These are phyloP conservation scores for Ceratocystis variospora DNA, from an alignment of 2,329 filamentous ascomycete genomes.

Conservation along the genomic window DNA sequence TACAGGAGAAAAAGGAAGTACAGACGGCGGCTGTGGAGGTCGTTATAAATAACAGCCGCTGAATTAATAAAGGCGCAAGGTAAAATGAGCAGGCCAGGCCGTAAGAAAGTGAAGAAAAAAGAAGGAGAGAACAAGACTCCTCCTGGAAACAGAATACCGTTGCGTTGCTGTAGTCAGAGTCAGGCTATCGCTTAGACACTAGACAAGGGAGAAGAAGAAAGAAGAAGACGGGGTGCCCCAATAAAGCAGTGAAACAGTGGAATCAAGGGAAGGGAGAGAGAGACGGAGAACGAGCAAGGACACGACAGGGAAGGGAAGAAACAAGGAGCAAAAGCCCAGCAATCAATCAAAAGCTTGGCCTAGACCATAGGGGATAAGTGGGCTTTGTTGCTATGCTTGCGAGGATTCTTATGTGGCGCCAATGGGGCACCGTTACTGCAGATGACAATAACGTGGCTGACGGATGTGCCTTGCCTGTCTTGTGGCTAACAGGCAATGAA, in stretches of 20 bases:
- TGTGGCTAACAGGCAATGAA: background rate
- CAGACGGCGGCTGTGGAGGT: background rate
- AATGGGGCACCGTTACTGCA: background rate
- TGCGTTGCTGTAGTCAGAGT: constrained; percentile 6
- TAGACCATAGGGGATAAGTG: background rate
- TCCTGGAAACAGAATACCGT: background rate
- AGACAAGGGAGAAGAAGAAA: constrained; percentile 2
- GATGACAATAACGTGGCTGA: background rate
- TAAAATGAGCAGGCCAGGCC: background rate
- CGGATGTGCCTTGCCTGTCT: background rate
- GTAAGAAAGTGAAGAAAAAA: background rate
- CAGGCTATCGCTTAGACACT: constrained; percentile 2
- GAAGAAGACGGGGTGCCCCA: background rate
- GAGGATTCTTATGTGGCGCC: background rate
- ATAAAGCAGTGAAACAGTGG: background rate
- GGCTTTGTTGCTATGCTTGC: background rate
- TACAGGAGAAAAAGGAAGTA: background rate
- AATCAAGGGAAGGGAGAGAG: background rate
- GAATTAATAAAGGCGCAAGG: background rate
- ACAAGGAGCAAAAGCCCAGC: background rate
- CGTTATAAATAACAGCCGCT: constrained; percentile 3
- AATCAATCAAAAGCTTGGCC: constrained; percentile 5
- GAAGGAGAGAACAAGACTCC: background rate
- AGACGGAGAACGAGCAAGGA: background rate
- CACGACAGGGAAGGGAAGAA: background rate